These are phyloP conservation scores for Fusarium zealandicum DNA, from an alignment of 2,329 filamentous ascomycete genomes.

Conservation along the genomic window DNA sequence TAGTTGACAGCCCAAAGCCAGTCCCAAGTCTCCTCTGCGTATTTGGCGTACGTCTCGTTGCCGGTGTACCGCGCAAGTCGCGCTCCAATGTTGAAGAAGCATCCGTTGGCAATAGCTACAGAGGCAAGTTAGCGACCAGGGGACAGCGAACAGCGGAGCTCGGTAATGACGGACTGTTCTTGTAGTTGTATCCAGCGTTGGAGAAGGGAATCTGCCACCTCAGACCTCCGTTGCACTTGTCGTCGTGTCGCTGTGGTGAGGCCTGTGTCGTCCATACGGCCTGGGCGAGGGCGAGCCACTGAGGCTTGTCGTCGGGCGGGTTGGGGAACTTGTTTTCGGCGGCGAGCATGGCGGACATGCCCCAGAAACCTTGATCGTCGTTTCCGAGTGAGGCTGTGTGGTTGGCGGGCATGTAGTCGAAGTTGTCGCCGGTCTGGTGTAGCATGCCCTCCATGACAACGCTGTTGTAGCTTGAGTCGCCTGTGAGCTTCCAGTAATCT, in stretches of 20 bases:
- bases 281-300: constrained; percentile 72
- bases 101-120: constrained; percentile 65
- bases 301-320: constrained; percentile 59
- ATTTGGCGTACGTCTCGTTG: constrained; percentile 69
- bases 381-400: constrained; percentile 68
- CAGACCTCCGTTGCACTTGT: constrained; percentile 71
- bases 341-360: constrained; percentile 70
- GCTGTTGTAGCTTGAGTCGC: constrained; percentile 68
- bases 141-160: neutral
- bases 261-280: constrained; percentile 72
- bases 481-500: constrained; percentile 73
- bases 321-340: constrained; percentile 70
- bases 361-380: constrained; percentile 77
- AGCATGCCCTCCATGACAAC: constrained; percentile 63
- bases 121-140: constrained; percentile 1
- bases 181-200: constrained; percentile 81
- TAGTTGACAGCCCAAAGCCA: constrained; percentile 64
- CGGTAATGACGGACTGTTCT: constrained; percentile 58
- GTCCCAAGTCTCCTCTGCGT: constrained; percentile 68
- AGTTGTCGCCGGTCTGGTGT: constrained; percentile 63
- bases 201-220: constrained; percentile 80
- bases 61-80: constrained; percentile 75
- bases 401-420: constrained; percentile 68
- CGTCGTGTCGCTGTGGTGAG: constrained; percentile 66
- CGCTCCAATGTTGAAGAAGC: constrained; percentile 70